A percentile compares a stretch with the other conserved stretches of the same genome.
Evolutionary conservation across 495 filamentous ascomycete species (phyloP).

Genomic region (Hamigera avellanea): DNA sequence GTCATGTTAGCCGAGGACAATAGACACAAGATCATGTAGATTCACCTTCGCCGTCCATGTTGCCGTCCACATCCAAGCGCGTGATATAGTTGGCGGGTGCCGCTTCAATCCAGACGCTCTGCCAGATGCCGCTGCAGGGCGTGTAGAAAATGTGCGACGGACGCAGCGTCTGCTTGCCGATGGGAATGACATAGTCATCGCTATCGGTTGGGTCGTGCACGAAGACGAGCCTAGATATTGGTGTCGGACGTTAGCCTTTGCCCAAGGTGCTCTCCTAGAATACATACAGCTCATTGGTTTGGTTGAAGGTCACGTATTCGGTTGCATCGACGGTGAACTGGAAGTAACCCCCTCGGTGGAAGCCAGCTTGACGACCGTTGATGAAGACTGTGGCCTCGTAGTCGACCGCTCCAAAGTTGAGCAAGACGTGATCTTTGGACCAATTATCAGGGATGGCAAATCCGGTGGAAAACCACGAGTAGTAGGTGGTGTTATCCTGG

Average conservation of each 20-base stretch:
- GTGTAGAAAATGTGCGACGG: slow-evolving; percentile 63
- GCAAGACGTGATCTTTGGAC: slow-evolving; percentile 29
- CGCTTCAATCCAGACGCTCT: slow-evolving; percentile 55
- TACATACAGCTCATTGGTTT: slow-evolving; percentile 45
- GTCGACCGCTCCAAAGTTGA: slow-evolving; percentile 63
- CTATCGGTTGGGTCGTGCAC: slow-evolving; percentile 55
- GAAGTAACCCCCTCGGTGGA: slow-evolving; percentile 51
- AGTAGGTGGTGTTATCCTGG: slow-evolving; percentile 30
- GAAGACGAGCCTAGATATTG: too few species aligned
- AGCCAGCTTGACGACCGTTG: slow-evolving; percentile 42
- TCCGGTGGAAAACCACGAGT: slow-evolving; percentile 49
- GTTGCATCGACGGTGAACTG: slow-evolving; percentile 54
- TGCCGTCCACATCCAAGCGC: slow-evolving; percentile 40
- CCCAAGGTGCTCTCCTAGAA: too few species aligned
- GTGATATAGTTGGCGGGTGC: slow-evolving; percentile 44
- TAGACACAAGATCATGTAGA: not conserved
- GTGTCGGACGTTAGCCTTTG: too few species aligned
- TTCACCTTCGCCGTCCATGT: slow-evolving; percentile 53
- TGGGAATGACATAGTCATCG: slow-evolving; percentile 41
- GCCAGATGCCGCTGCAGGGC: slow-evolving; percentile 60
- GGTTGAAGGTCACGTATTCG: slow-evolving; percentile 24
- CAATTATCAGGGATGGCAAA: slow-evolving; percentile 43
- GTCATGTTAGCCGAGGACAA: too few species aligned
- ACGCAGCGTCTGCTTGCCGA: slow-evolving; percentile 50
- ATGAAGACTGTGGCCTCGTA: slow-evolving; percentile 55